These are phyloP conservation scores for Bocquillonia castaneifolia DNA, from an alignment of 441 rosid species.

Conservation along the genomic window DNA sequence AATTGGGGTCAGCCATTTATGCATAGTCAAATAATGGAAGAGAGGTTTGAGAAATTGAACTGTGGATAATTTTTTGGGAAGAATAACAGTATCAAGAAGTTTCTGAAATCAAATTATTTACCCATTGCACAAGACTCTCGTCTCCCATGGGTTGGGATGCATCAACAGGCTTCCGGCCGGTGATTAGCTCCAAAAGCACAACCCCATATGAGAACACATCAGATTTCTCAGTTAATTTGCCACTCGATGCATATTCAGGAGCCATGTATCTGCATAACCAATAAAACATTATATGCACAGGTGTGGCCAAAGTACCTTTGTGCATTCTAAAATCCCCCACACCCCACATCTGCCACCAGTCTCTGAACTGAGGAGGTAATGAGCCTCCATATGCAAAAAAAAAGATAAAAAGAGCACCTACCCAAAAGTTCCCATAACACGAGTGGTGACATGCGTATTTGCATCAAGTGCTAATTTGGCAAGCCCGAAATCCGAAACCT, in stretches of 20 bases:
- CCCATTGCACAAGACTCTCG: constrained; percentile 99
- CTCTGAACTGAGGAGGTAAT: not conserved
- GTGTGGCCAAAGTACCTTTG: not conserved
- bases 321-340: constrained; percentile 9
- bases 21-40: not conserved
- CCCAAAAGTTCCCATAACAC: constrained; percentile 99
- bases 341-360: not conserved
- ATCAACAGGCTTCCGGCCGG: constrained; percentile 94
- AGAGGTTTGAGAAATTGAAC: constrained; percentile 5
- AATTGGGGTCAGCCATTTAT: constrained; percentile 5
- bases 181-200: constrained; percentile 86
- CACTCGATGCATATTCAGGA: constrained; percentile 97
- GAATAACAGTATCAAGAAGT: constrained; percentile 6
- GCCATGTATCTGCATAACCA: constrained; percentile 74
- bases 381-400: not conserved
- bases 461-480: constrained; percentile 90
- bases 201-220: constrained; percentile 92
- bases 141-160: constrained; percentile 78
- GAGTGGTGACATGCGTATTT: constrained; percentile 79
- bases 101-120: constrained; percentile 26
- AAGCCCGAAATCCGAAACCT: constrained; percentile 99
- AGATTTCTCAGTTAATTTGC: constrained; percentile 92
- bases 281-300: constrained; percentile 10
- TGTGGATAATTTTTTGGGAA: not conserved
- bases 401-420: constrained; percentile 30